These are phyloP conservation scores for Pichia nakasei DNA, from an alignment of 805 yeast species.

Conservation along the genomic window DNA sequence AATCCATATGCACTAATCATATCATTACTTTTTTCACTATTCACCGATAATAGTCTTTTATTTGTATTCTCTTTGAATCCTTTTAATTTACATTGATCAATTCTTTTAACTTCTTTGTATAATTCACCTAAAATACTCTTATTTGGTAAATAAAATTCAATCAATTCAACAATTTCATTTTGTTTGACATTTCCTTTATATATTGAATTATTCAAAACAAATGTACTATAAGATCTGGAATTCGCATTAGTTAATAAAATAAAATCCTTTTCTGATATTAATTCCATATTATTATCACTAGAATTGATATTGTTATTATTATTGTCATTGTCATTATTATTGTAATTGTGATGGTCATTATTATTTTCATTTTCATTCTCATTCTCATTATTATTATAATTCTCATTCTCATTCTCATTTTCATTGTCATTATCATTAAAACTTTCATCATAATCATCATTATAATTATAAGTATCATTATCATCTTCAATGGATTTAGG, in stretches of 20 bases:
- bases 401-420: no score
- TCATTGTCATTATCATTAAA: neutral
- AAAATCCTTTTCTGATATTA: slow-evolving; percentile 24
- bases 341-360: neutral
- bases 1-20: slow-evolving; percentile 9
- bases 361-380: neutral
- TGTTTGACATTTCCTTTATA: slow-evolving; percentile 15
- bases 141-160: slow-evolving; percentile 12
- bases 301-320: neutral
- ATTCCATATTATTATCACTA: neutral
- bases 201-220: slow-evolving; percentile 17
- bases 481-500: no score
- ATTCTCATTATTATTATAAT: no score
- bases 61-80: neutral
- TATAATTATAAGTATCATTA: no score
- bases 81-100: neutral
- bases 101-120: slow-evolving; percentile 8
- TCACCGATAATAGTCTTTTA: neutral
- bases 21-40: slow-evolving; percentile 1
- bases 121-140: slow-evolving; percentile 8
- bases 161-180: slow-evolving; percentile 12
- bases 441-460: neutral
- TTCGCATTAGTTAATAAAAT: slow-evolving; percentile 19
- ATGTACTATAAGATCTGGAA: slow-evolving; percentile 20
- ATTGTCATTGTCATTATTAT: neutral